phyloP scores from a whole-genome alignment of 768 basidiomycete species.

The Boletus sp. region DNA sequence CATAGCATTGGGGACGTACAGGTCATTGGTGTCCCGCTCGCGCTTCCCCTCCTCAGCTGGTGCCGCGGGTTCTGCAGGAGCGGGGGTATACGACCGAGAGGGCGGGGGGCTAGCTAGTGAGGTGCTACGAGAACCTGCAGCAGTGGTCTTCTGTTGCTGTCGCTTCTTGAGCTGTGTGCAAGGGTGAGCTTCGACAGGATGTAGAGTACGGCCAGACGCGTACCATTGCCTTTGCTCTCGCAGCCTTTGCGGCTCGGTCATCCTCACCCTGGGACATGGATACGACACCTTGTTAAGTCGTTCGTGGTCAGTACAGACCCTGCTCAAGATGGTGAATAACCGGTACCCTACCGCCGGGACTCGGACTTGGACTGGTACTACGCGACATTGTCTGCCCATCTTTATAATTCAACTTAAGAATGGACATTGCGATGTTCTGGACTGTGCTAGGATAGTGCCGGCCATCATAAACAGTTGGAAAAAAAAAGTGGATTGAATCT shows the following conservation, averaged over 20 bases:
- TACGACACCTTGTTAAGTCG: slow-evolving; percentile 3
- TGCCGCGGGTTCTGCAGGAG: slow-evolving; percentile 37
- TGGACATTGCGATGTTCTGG: background rate
- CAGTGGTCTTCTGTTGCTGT: slow-evolving; percentile 61
- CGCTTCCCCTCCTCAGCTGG: slow-evolving; percentile 39
- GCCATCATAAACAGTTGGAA: slow-evolving; percentile 4
- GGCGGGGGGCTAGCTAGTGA: slow-evolving; percentile 43
- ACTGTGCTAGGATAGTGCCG: background rate
- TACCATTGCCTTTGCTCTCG: slow-evolving; percentile 82
- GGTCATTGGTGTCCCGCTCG: slow-evolving; percentile 51
- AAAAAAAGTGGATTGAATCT: slow-evolving; percentile 35
- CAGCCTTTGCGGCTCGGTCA: slow-evolving; percentile 78
- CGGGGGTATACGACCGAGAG: slow-evolving; percentile 52
- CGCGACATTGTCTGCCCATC: background rate
- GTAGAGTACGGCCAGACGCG: slow-evolving; percentile 16
- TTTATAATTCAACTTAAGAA: slow-evolving; percentile 4
- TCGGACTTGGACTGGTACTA: background rate
- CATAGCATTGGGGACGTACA: slow-evolving; percentile 46
- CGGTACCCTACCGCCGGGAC: background rate
- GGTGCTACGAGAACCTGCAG: slow-evolving; percentile 34
- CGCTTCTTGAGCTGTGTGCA: slow-evolving; percentile 70
- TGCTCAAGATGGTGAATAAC: slow-evolving; percentile 2
- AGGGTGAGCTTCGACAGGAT: slow-evolving; percentile 1
- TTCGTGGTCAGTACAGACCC: slow-evolving; percentile 5
- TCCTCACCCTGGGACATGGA: slow-evolving; percentile 49